Evolutionary conservation across 331 rosid species (phyloP), one percentile per base, ranked within the genome.

Genomic region (Pyracantha coccinea): DNA sequence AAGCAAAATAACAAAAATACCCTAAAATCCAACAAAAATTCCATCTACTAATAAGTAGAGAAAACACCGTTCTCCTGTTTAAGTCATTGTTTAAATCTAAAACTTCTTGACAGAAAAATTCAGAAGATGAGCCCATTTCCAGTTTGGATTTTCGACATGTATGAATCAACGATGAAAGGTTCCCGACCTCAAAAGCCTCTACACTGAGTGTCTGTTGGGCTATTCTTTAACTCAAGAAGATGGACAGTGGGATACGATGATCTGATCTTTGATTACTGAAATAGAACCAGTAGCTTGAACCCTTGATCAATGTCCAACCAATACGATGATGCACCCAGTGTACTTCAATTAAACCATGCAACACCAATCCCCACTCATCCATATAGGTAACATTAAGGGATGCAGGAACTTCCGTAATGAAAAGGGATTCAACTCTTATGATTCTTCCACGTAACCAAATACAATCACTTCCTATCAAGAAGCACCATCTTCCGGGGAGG

Each of bases 401-500:
- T 38, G 45, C 45, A 38, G 45, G 14, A 38, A 38, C 45, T 38
- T 38, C 10, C 38, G 10, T 7, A 33, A 33, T 33, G 38, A 33
- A 33, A 33, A 33, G 38, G 38, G 38, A 33, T 33, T 7, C 7
- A 33, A 32, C 38, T 33, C 38, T 10, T 33, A 6, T 33, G 38
- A 33, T 33, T 33, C 38, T 33, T 10, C 38, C 38, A 33, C 7
- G 38, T 7, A 33, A 33, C 38, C 38, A 33, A 0, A 33, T 7
- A 33, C 7, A 10, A 33, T 10, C 7, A 33, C 38, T 33, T 33
- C 7, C 38, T 7, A 71, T 41, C 65, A 74, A 80, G 80, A 82
- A 61, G 80, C 85, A 80, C 53, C 72, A 25, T 71, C 88, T 69
- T 79, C 79, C 4, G 66, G 87, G 28, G 86, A 83, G 47, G 83